Conservation (phyloP, 2,329 filamentous ascomycete genomes). For the Alternaria postmessia region DNA sequence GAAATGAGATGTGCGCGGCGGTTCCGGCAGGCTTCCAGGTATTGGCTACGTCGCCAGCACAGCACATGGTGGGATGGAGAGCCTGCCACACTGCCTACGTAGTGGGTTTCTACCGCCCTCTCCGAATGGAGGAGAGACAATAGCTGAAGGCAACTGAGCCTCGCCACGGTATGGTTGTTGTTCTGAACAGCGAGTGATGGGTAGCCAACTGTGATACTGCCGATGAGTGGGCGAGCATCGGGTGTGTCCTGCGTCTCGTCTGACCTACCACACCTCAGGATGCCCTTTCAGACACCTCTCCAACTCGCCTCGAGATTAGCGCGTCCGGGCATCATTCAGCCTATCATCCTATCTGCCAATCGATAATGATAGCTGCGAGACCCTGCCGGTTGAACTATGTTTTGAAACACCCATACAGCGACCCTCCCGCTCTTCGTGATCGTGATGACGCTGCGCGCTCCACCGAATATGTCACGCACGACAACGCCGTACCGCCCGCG, state of each 20-base stretch:
- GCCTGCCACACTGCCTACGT: constrained; percentile 16
- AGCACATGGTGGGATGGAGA: constrained; percentile 30
- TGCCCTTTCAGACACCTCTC: constrained; percentile 18
- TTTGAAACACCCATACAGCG: constrained; percentile 47
- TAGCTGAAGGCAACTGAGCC: constrained; percentile 19
- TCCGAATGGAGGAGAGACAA: constrained; percentile 26
- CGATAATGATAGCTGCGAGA: constrained; percentile 49
- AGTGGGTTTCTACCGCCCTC: constrained; percentile 26
- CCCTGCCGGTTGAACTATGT: constrained; percentile 41
- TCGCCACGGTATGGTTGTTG: constrained; percentile 21
- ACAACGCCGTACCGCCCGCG: constrained; percentile 37
- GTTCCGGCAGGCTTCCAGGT: constrained; percentile 29
- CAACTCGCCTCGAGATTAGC: constrained; percentile 29
- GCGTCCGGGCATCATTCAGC: constrained; percentile 36
- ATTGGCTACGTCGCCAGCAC: constrained; percentile 26
- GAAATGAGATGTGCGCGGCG: constrained; percentile 49
- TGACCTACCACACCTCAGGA: constrained; percentile 24
- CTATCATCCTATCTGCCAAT: constrained; percentile 47
- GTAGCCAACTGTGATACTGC: constrained; percentile 8
- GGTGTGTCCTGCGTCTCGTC: constrained; percentile 32
- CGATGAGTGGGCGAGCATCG: constrained; percentile 16
- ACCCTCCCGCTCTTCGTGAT: constrained; percentile 29
- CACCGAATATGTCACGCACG: constrained; percentile 32
- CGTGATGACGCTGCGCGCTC: constrained; percentile 32
- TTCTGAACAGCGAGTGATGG: constrained; percentile 10